Evolutionary conservation across 176 grass and related monocot species (phyloP).

Genomic region (Guadua angustifolia): DNA sequence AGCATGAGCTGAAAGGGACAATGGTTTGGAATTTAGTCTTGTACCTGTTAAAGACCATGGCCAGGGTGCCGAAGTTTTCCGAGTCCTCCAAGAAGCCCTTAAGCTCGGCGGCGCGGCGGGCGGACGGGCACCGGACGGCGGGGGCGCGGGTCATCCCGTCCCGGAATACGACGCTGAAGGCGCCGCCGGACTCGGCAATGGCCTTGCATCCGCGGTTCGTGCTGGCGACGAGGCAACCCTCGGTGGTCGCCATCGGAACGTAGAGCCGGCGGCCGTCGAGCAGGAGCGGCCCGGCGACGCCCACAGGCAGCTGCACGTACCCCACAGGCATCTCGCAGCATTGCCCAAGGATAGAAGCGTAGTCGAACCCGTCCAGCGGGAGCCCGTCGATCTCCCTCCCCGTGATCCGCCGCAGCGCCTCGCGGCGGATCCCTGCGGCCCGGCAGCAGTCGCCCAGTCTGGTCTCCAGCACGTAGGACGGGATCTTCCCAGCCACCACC

Average conservation of each 20-base stretch:
- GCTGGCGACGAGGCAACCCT: conserved; percentile 83
- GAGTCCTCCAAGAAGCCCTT: conserved; percentile 64
- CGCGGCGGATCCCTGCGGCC: conserved; percentile 69
- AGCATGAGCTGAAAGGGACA: conserved; percentile 42
- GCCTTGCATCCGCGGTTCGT: conserved; percentile 79
- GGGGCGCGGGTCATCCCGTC: conserved; percentile 79
- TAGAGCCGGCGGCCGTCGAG: conserved; percentile 61
- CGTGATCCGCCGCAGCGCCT: conserved; percentile 66
- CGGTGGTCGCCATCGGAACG: conserved; percentile 83
- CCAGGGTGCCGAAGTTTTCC: conserved; percentile 57
- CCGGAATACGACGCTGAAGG: conserved; percentile 57
- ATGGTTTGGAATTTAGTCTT: not conserved
- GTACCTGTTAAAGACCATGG: conserved; percentile 70
- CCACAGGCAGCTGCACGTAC: conserved; percentile 72
- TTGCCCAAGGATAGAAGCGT: conserved; percentile 66
- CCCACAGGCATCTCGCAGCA: conserved; percentile 87
- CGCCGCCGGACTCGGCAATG: conserved; percentile 72
- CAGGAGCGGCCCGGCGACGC: conserved; percentile 69
- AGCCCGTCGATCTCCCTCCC: conserved; percentile 64
- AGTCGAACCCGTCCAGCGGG: conserved; percentile 74
- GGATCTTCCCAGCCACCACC: conserved; percentile 57
- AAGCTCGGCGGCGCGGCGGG: conserved; percentile 63
- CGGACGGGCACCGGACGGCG: conserved; percentile 52
- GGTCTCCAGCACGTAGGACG: conserved; percentile 68
- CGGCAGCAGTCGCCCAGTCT: conserved; percentile 62